Evolutionary conservation across 495 filamentous ascomycete genomes (phyloP), one percentile per base, ranked within the genome.

Genomic region (Penicillium riverlandense): DNA sequence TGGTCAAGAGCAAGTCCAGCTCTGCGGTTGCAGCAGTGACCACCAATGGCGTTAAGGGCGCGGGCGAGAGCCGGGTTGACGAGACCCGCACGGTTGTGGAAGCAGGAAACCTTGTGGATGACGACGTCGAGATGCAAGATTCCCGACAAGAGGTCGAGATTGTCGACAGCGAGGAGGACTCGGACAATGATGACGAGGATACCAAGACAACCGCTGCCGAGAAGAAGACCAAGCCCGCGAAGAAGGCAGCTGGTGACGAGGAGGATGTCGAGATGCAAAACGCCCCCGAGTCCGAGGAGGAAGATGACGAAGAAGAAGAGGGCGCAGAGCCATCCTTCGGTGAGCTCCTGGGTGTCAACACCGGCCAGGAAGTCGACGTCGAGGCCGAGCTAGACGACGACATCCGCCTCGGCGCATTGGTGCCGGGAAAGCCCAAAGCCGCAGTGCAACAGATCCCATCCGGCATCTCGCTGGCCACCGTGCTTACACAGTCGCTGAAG

Each of bases 401-500:
- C 35, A 53, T 71, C 41, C 51, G 58, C 47, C 63, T 64, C 40
- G 67, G 59, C 30, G 59, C 63, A 33, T 50, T 65, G 31, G 66
- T 65, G 6, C 63, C 60, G 38, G 63, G 65, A 27, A 66, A 67
- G 43, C 60, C 67, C 37, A 61, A 61, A 27, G 55, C 61, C 6
- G 59, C 62, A 5, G 57, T 73, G 37, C 66, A 72, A 48, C 74
- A 75, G 50, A 73, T 84, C 22, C 82, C 88, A 9, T 81, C 77
- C n/a, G 80, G 83, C 40, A 79, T 85, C 35, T 95, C 92, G 2
- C 75, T 98, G 16, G 83, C 84, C 8, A 95, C 88, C 5, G 88
- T 96, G 8, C 81, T 98, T 50, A 82, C 90, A 12, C 92, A 97
- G 57, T 86, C 92, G 4, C 85, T 98, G 35, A 83, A 83, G 58